Base-by-base conservation (phyloP, 2,329 filamentous ascomycete species). In the Cadophora malorum region DNA sequence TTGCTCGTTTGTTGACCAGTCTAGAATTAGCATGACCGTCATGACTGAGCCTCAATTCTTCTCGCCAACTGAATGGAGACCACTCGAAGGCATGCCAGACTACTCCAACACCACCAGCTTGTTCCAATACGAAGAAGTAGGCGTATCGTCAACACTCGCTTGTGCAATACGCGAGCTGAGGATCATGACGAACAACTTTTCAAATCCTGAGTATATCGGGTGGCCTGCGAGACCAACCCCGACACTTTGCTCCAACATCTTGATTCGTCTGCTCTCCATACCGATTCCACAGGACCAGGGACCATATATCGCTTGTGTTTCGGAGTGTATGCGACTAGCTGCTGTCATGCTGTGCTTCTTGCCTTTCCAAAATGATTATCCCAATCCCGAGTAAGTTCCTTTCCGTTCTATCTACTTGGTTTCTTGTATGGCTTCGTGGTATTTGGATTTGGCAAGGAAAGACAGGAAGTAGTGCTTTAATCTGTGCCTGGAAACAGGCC, bases 1-100 rank as follows among this genome's bases (percentile, higher is more conserved):
- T 45, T 14, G 41, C 14, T 5, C 28, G 28, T 16, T 16, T 14
- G 41, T 14, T 45, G 41, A 45, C 41, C 14, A 5, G 41, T 38
- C 6, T n/a, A 69, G 64, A 53, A 66, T 64, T 47, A 66, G 60
- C 19, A 61, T 66, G 55, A 66, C 59, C 5, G 59, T 60, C 10
- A 66, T 58, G 55, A 41, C 25, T 8, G 59, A 66, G 38, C 21
- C 60, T 6, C 60, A 67, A 12, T 67, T 61, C 53, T 28, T 60
- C 12, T 62, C 61, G 21, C 41, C 31, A 1, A 38, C 31, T 4
- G 31, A 21, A 14, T 58, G 55, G 55, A 33, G 4, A 4, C 55
- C 55, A 38, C 55, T 58, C 31, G 55, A 58, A 58, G 55, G 14
- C 8, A 58, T 58, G 55, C 55, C 31, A 23, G 33, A 35, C 8